Evolutionary conservation across 257 asterid species (phyloP).

Genomic region (Jacaranda mimosifolia): DNA sequence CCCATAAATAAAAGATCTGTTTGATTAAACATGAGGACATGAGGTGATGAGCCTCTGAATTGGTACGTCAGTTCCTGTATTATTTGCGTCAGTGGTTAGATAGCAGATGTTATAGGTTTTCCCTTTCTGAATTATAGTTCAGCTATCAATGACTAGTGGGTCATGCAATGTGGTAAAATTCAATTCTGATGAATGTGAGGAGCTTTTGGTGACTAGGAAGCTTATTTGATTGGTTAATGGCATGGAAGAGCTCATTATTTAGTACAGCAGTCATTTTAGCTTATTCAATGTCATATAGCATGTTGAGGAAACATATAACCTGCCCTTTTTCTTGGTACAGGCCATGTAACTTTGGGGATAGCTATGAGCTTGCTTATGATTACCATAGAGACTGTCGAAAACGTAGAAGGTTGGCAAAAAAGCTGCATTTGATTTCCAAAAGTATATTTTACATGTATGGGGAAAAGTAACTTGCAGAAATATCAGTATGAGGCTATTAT

Average conservation of each 20-base stretch:
- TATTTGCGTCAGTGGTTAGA: too few relatives aligned
- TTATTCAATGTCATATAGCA: constrained; percentile 15
- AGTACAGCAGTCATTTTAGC: constrained; percentile 21
- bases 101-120: too few relatives aligned
- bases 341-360: constrained; percentile 53
- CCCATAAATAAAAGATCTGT: too few relatives aligned
- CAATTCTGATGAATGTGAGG: not conserved
- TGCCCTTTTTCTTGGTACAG: constrained; percentile 56
- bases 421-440: constrained; percentile 30
- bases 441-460: constrained; percentile 6
- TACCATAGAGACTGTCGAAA: constrained; percentile 54
- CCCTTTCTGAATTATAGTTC: too few relatives aligned
- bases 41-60: too few relatives aligned
- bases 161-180: too few relatives aligned
- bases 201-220: not conserved
- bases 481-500: constrained; percentile 29
- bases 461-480: constrained; percentile 33
- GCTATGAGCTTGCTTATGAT: constrained; percentile 48
- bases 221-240: constrained; percentile 21
- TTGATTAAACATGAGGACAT: too few relatives aligned
- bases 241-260: constrained; percentile 15
- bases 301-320: constrained; percentile 30
- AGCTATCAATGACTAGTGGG: too few relatives aligned
- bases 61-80: too few relatives aligned
- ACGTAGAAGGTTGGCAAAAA: constrained; percentile 78